Evolutionary conservation across 805 yeast species (phyloP), one percentile per base, ranked within the genome.

Genomic region (Zygotorulaspora danielsina): DNA sequence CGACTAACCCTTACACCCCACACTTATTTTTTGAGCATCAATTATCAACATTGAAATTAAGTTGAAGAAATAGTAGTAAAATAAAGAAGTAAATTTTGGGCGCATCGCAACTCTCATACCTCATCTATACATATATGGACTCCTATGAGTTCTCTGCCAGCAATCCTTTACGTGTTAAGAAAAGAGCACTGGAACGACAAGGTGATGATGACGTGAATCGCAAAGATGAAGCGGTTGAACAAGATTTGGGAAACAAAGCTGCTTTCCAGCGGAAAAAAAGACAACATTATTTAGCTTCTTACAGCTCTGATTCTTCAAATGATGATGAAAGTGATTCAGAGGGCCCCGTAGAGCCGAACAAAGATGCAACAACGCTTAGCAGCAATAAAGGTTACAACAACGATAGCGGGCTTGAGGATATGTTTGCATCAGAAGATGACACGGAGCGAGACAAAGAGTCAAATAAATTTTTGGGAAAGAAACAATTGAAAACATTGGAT

Each of bases 361-460:
- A 3, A 12, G 27, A 17, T 16, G 17, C 7, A 6, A 12, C n/a
- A 12, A 36, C 19, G 27, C 32, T 11, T 24, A 7, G 24, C 10
- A 10, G 19, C 15, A 34, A 41, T 24, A 38, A 43, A 16, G 46
- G 38, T 11, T 41, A 46, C 18, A 41, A 47, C 16, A 65, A 50
- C 5, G 71, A 66, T 24, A n/a, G n/a, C n/a, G n/a, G n/a, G n/a
- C n/a, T n/a, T n/a, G 71, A 66, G 25, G 75, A 71, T 50, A 71
- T 72, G 72, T 72, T 71, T 57, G 73, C 70, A 20, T 41, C 59
- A 10, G 61, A 55, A 39, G 49, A 41, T 49, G 42, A 38, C 28
- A 29, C 54, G 44, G 47, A 28, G 24, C 24, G 7, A 33, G 19
- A 13, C 17, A 11, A 17, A 10, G 34, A 15, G 10, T 3, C 29